phyloP scores from a whole-genome alignment of 805 yeast species.

The Ogataea siamensis region DNA sequence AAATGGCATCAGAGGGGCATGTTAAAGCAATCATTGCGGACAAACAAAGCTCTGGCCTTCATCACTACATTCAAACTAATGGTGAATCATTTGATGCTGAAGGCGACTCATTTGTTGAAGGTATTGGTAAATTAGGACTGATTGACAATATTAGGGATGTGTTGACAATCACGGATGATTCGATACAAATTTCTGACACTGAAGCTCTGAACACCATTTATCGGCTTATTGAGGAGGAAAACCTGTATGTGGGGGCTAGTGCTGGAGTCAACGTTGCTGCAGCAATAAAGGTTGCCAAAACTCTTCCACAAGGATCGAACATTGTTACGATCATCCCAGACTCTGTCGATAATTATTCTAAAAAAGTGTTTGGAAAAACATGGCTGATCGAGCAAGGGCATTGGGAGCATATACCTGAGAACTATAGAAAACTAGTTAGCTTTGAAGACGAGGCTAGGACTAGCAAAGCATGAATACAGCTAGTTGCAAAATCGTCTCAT shows the following conservation, averaged over 20 bases:
- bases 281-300: not conserved
- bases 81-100: constrained; percentile 2
- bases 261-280: constrained; percentile 2
- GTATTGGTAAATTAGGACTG: constrained; percentile 1
- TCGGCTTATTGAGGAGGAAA: not conserved
- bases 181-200: not conserved
- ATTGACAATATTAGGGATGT: constrained; percentile 1
- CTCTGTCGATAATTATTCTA: not conserved
- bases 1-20: not conserved
- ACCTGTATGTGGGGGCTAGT: not conserved
- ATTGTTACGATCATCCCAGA: constrained; percentile 1
- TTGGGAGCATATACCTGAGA: not conserved
- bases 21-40: not conserved
- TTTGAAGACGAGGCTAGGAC: too few relatives aligned
- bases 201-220: not conserved
- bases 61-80: not conserved
- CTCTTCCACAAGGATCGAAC: not conserved
- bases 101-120: constrained; percentile 1
- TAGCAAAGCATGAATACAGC: too few relatives aligned
- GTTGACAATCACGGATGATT: not conserved
- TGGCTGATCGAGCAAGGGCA: not conserved
- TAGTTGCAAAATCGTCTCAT: too few relatives aligned
- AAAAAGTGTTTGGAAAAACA: not conserved
- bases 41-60: not conserved
- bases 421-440: not conserved